A percentile compares a stretch with the other conserved stretches of the same genome.
Conservation (phyloP, 2,329 filamentous ascomycete genomes). For the Phialophora chinensis region DNA sequence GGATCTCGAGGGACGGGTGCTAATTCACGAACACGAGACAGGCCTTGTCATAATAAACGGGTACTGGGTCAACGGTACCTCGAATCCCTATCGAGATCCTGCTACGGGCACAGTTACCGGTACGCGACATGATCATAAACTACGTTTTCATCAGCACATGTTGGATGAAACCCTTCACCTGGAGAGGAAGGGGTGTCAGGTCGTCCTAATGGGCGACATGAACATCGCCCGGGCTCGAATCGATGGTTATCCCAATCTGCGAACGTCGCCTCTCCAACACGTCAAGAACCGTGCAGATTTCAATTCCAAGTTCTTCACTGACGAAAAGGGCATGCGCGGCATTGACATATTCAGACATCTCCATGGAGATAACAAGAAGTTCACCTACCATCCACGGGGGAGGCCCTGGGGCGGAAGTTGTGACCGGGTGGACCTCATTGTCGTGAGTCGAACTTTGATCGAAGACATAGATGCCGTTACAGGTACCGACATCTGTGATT, state of each 20-base stretch:
- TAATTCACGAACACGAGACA: constrained; percentile 43
- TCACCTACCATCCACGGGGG: constrained; percentile 57
- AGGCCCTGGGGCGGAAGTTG: constrained; percentile 57
- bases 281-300: constrained; percentile 60
- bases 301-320: constrained; percentile 54
- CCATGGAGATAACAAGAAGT: constrained; percentile 51
- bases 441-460: constrained; percentile 52
- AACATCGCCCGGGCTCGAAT: constrained; percentile 55
- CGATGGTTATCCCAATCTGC: constrained; percentile 57
- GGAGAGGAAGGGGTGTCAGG: constrained; percentile 50
- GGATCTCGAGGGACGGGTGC: constrained; percentile 60
- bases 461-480: constrained; percentile 45
- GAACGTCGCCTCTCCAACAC: constrained; percentile 55
- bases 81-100: constrained; percentile 45
- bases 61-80: constrained; percentile 61
- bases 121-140: constrained; percentile 60
- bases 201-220: constrained; percentile 60
- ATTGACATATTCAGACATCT: constrained; percentile 58
- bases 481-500: constrained; percentile 51
- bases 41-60: constrained; percentile 54
- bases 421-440: constrained; percentile 60
- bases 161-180: constrained; percentile 53
- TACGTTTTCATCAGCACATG: constrained; percentile 55
- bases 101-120: constrained; percentile 51
- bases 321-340: constrained; percentile 43